Percentiles rank a stretch among this genome's conserved stretches.
phyloP scores from a whole-genome alignment of 176 grass and related monocot species.

The Aegilops longissima region DNA sequence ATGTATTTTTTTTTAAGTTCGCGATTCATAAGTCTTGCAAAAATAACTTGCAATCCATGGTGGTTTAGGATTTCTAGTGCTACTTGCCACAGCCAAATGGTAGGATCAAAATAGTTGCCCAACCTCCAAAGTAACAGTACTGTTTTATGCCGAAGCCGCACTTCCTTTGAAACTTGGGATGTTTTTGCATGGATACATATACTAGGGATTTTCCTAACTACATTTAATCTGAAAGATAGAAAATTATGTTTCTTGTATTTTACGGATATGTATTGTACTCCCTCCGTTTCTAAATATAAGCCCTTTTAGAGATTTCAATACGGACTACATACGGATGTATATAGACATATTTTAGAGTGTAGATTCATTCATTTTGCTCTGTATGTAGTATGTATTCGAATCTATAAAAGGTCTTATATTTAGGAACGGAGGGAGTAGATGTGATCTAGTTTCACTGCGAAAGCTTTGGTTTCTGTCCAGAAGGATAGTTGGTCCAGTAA shows the following conservation, averaged over 20 bases:
- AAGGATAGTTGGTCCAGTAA: not conserved
- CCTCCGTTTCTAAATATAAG: too few relatives aligned
- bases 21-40: not conserved
- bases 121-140: not conserved
- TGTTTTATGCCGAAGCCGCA: not conserved
- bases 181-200: not conserved
- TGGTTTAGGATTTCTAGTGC: slow-evolving; percentile 1
- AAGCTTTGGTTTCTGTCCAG: not conserved
- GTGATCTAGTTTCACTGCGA: not conserved
- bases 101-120: slow-evolving; percentile 14
- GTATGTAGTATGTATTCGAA: too few relatives aligned
- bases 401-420: too few relatives aligned
- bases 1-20: not conserved
- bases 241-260: not conserved
- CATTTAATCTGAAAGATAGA: not conserved
- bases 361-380: too few relatives aligned
- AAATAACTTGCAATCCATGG: slow-evolving; percentile 6
- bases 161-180: not conserved
- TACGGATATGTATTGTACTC: too few relatives aligned
- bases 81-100: not conserved
- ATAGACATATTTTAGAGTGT: too few relatives aligned
- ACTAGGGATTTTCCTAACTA: not conserved
- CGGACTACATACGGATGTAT: too few relatives aligned
- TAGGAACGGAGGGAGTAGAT: not conserved
- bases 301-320: too few relatives aligned